phyloP scores from a whole-genome alignment of 139 green algal genomes.

The Haematococcus lacustris region DNA sequence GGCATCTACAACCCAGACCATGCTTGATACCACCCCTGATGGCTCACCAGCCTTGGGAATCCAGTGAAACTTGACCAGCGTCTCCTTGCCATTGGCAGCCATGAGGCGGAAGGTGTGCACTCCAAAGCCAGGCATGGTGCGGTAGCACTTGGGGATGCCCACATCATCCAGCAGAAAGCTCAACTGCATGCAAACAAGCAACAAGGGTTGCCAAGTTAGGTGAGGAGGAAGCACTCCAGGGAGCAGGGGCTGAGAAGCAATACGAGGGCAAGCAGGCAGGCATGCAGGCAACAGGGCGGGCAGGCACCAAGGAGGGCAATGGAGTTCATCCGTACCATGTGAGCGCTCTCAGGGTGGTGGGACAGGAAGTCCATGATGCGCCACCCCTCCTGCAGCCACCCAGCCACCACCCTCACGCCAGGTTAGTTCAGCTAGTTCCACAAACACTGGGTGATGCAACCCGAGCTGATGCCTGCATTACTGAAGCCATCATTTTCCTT shows the following conservation, averaged over 20 bases:
- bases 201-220: neutral
- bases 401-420: no score
- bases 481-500: no score
- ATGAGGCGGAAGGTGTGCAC: conserved; percentile 94
- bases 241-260: no score
- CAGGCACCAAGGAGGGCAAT: no score
- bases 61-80: conserved; percentile 97
- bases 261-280: no score
- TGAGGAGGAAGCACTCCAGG: no score
- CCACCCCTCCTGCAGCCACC: conserved; percentile 92
- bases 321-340: conserved; percentile 91
- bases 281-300: no score
- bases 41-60: conserved; percentile 70
- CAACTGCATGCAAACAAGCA: conserved; percentile 48
- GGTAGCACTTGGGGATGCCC: conserved; percentile 89
- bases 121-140: conserved; percentile 91
- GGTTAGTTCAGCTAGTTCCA: no score
- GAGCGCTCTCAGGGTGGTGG: conserved; percentile 80
- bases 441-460: no score
- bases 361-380: conserved; percentile 95
- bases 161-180: conserved; percentile 88
- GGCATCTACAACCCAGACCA: no score
- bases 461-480: no score
- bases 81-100: conserved; percentile 71
- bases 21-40: no score